Base-by-base conservation (phyloP, 2,329 filamentous ascomycete species). In the Diaporthe eres region DNA sequence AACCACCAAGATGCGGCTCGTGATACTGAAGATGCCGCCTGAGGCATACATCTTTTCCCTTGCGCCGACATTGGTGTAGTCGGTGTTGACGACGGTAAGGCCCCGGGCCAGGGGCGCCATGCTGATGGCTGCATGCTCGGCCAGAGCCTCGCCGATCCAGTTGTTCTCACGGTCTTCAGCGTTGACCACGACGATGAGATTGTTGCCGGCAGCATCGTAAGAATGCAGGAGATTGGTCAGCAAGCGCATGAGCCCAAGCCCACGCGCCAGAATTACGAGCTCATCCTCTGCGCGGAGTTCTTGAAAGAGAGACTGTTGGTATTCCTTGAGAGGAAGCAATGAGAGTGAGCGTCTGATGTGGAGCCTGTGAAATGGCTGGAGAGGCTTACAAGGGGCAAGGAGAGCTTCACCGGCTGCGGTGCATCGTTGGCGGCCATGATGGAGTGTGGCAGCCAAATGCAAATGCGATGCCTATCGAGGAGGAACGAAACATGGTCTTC, bases 151-250 rank as follows among this genome's bases (percentile, higher is more conserved):
- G 79, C 97, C 97, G 76, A 99, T 95, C 96, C 96, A 98, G 74
- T 93, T 93, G 90, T 98, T 98, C 82, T 99, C 97, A 76, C 94
- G 92, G 47, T 98, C 95, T 76, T 97, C 94, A 49, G 97, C 96
- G 13, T 95, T 96, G 57, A 98, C 92, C 28, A 99, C 86, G 60
- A 99, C 88, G 67, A 99, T 93, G 73, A 99, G 87, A 82, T 98
- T 98, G 85, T 97, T 97, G 19, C 97, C 97, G 4, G 95, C 95
- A 1, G 95, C 96, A 89, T 99, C 97, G 85, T 98, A 98, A 28
- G 96, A 96, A 85, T 99, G 97, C 39, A 99, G 91, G 53, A 99
- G 90, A 83, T 98, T 99, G n/a, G 95, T 97, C 81, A 98, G 91
- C 75, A 99, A 91, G 79, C 95, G 95, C 83, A 98, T 91, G 61